A percentile compares a stretch with the other conserved stretches of the same genome.
These are phyloP conservation scores for Chionographis japonica DNA, from an alignment of 106 monocot genomes.

Conservation along the genomic window DNA sequence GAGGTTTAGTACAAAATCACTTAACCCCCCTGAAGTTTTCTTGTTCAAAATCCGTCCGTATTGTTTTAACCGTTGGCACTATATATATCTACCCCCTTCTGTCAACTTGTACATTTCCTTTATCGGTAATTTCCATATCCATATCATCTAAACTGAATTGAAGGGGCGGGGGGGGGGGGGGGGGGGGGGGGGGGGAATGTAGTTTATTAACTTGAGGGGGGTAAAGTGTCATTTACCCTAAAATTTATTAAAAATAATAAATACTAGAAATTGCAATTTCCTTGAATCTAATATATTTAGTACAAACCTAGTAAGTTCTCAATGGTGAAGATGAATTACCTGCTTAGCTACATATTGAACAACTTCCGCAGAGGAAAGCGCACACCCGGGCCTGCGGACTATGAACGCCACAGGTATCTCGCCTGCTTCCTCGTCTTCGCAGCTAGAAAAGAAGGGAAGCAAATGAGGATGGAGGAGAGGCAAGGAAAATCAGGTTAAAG, in stretches of 20 bases:
- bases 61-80: too few species aligned
- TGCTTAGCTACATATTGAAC: conserved; percentile 58
- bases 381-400: conserved; percentile 38
- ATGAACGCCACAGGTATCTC: conserved; percentile 82
- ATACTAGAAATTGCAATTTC: neutral
- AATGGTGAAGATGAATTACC: conserved; percentile 26
- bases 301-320: neutral
- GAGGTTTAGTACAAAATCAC: too few species aligned
- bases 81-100: too few species aligned
- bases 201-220: too few species aligned
- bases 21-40: too few species aligned
- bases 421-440: conserved; percentile 55
- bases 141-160: too few species aligned
- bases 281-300: neutral
- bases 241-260: neutral
- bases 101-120: too few species aligned
- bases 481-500: neutral
- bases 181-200: too few species aligned
- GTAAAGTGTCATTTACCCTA: too few species aligned
- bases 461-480: neutral
- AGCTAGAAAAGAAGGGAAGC: conserved; percentile 14
- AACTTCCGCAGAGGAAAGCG: conserved; percentile 37
- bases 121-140: too few species aligned
- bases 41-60: too few species aligned
- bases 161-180: too few species aligned